phyloP scores from a whole-genome alignment of 805 yeast species.

The Nakazawaea wyomingensis region DNA sequence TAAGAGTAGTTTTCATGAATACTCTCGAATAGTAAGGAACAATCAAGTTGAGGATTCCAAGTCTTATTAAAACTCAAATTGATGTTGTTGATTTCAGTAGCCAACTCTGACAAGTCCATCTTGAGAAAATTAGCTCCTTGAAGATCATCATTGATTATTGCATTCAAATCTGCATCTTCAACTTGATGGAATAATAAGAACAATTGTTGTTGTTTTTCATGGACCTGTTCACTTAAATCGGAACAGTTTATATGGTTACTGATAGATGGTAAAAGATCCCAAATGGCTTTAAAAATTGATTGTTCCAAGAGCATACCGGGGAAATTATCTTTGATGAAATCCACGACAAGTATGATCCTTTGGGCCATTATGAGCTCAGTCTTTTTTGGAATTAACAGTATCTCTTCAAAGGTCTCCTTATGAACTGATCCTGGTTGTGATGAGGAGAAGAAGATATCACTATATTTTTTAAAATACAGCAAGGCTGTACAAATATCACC shows the following conservation, averaged over 20 bases:
- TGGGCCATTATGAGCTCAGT: conserved; percentile 38
- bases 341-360: conserved; percentile 48
- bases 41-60: conserved; percentile 82
- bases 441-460: conserved; percentile 20
- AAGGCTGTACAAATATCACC: conserved; percentile 42
- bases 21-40: conserved; percentile 62
- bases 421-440: neutral
- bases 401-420: conserved; percentile 3
- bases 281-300: conserved; percentile 51
- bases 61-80: conserved; percentile 56
- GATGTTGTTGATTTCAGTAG: conserved; percentile 59
- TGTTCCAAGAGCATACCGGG: conserved; percentile 68
- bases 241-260: conserved; percentile 47
- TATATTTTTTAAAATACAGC: conserved; percentile 32
- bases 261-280: conserved; percentile 45
- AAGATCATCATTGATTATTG: conserved; percentile 9
- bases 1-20: conserved; percentile 38
- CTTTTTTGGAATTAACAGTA: conserved; percentile 22
- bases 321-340: conserved; percentile 52
- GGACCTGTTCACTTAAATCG: conserved; percentile 46
- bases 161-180: conserved; percentile 11
- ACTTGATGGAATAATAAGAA: conserved; percentile 29
- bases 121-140: conserved; percentile 47
- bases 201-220: conserved; percentile 43
- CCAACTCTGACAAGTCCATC: conserved; percentile 47